Percentiles rank a stretch among this genome's conserved stretches.
phyloP scores from a whole-genome alignment of 1,139 yeast species.

The Scheffersomyces insectosa region DNA sequence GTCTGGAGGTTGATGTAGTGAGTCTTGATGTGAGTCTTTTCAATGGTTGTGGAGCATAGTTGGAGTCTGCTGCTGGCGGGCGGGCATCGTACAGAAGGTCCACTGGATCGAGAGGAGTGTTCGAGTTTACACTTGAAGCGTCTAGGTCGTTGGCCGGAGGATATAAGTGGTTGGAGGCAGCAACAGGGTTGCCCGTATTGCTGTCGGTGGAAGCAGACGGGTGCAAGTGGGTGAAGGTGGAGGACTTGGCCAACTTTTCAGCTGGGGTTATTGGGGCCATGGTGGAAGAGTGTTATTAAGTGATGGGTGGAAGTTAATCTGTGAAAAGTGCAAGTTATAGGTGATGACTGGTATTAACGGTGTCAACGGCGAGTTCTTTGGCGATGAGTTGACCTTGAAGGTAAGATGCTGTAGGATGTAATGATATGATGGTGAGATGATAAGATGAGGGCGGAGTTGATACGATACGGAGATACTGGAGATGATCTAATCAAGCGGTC shows the following conservation, averaged over 20 bases:
- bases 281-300: not conserved
- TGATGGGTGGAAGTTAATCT: no score
- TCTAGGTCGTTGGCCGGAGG: slow-evolving; percentile 5
- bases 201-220: not conserved
- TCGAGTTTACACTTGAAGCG: slow-evolving; percentile 13
- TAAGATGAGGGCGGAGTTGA: no score
- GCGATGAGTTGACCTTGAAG: no score
- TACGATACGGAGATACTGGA: no score
- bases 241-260: slow-evolving; percentile 7
- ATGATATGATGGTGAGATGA: no score
- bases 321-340: no score
- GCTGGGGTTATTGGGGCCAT: slow-evolving; percentile 11
- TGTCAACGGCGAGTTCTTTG: no score
- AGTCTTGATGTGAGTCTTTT: slow-evolving; percentile 7
- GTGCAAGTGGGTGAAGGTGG: slow-evolving; percentile 3
- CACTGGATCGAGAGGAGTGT: slow-evolving; percentile 12
- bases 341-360: no score
- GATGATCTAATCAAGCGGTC: no score
- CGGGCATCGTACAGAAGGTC: slow-evolving; percentile 1
- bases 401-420: no score
- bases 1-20: slow-evolving; percentile 3
- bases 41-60: slow-evolving; percentile 2
- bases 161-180: slow-evolving; percentile 1
- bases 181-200: not conserved
- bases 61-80: slow-evolving; percentile 1